phyloP scores from a whole-genome alignment of 495 filamentous ascomycete genomes.

The Xylaria nigripes region DNA sequence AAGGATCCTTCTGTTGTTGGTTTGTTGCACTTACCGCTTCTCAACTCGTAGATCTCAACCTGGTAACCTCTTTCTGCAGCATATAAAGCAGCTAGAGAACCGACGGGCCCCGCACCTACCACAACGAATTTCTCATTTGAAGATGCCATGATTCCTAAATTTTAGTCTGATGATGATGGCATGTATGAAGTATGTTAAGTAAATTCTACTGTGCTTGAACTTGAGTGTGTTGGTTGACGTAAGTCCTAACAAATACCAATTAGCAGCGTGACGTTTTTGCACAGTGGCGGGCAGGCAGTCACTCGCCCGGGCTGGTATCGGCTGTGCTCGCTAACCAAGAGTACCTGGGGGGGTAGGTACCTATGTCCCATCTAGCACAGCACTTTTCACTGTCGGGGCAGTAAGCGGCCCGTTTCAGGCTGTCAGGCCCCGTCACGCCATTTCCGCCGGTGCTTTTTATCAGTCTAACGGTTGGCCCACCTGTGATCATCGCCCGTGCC shows the following conservation, averaged over 20 bases:
- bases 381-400: not conserved
- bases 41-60: constrained; percentile 91
- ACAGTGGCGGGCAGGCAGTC: too few species aligned
- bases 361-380: too few species aligned
- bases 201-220: not conserved
- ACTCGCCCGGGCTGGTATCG: too few species aligned
- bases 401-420: not conserved
- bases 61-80: constrained; percentile 77
- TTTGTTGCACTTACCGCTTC: constrained; percentile 59
- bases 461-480: too few species aligned
- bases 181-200: not conserved
- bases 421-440: too few species aligned
- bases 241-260: too few species aligned
- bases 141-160: not conserved
- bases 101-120: constrained; percentile 88
- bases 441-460: too few species aligned
- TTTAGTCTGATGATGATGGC: not conserved
- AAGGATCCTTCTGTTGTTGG: not conserved
- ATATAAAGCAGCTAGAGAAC: constrained; percentile 85
- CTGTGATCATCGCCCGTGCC: too few species aligned
- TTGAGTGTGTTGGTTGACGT: too few species aligned
- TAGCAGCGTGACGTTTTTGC: too few species aligned
- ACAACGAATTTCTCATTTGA: constrained; percentile 64
- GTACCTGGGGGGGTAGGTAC: too few species aligned
- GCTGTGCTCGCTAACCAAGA: too few species aligned